These are phyloP conservation scores for Pseudogymnoascus sp. DNA, from an alignment of 2,329 filamentous ascomycete species.

Conservation along the genomic window DNA sequence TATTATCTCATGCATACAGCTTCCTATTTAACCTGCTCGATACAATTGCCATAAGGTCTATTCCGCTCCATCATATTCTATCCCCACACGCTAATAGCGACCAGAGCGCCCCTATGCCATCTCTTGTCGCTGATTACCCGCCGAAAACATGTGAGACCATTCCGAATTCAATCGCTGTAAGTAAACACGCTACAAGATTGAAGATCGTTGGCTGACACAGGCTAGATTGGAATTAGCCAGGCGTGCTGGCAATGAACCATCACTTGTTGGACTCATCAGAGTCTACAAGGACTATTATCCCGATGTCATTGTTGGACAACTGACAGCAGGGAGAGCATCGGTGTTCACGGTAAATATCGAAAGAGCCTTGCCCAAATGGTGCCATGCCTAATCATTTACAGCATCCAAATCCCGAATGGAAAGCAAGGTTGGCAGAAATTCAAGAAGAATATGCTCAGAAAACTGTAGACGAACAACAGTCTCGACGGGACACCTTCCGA, in stretches of 20 bases:
- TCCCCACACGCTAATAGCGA: constrained; percentile 1
- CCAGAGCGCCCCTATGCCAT: constrained; percentile 53
- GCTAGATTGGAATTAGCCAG: constrained; percentile 47
- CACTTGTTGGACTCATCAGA: constrained; percentile 63
- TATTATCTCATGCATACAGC: constrained; percentile 62
- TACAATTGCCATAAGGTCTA: constrained; percentile 63
- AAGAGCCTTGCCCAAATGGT: background rate
- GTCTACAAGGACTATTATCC: constrained; percentile 91
- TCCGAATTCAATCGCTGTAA: constrained; percentile 69
- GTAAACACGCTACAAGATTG: constrained; percentile 20
- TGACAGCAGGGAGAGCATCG: constrained; percentile 50
- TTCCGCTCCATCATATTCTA: background rate
- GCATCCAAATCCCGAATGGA: constrained; percentile 73
- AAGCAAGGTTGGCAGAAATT: constrained; percentile 56
- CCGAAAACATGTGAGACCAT: constrained; percentile 74
- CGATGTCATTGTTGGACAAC: constrained; percentile 71
- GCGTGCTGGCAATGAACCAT: constrained; percentile 62
- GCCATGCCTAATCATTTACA: constrained; percentile 31
- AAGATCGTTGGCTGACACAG: background rate
- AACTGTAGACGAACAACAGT: constrained; percentile 33
- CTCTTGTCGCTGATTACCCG: constrained; percentile 70
- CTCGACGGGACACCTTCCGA: constrained; percentile 49
- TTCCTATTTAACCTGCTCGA: constrained; percentile 76
- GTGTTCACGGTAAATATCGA: constrained; percentile 46
- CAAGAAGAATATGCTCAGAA: constrained; percentile 49